phyloP scores from a whole-genome alignment of 371 early-diverging fungal genomes.

The Amoeboaphelidium occidentale region DNA sequence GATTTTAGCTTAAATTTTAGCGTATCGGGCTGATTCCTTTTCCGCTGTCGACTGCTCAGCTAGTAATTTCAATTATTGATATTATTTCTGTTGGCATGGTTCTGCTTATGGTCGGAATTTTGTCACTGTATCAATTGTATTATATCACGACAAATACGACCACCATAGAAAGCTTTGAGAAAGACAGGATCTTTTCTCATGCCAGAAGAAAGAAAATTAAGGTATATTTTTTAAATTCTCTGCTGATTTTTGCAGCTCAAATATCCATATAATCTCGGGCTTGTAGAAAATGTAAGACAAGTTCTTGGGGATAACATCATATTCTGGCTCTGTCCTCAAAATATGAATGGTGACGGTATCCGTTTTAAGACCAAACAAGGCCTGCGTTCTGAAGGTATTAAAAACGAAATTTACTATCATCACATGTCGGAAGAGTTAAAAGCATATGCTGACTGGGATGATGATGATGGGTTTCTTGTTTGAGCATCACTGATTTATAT shows the following conservation, averaged over 20 bases:
- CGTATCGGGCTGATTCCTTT: constrained; percentile 6
- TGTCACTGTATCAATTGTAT: constrained; percentile 57
- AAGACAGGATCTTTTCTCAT: constrained; percentile 8
- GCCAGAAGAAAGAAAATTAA: constrained; percentile 5
- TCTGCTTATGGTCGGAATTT: constrained; percentile 45
- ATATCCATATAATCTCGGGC: constrained; percentile 84
- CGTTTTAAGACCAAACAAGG: background rate
- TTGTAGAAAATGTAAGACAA: constrained; percentile 35
- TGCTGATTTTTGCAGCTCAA: constrained; percentile 14
- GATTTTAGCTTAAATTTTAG: constrained; percentile 4
- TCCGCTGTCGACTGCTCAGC: constrained; percentile 7
- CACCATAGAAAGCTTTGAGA: constrained; percentile 60
- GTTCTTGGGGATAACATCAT: constrained; percentile 36
- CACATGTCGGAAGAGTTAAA: background rate
- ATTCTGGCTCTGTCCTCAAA: background rate
- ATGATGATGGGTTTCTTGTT: background rate
- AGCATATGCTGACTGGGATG: background rate
- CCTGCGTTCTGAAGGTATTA: background rate
- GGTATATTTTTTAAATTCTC: constrained; percentile 6
- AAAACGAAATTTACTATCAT: background rate
- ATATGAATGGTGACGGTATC: background rate
- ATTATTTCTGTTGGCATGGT: constrained; percentile 33
- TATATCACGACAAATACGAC: constrained; percentile 67
- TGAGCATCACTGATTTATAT: background rate
- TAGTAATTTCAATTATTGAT: constrained; percentile 42